Conservation (phyloP, 2,329 filamentous ascomycete genomes). For the Aspergillus quadricinctus region DNA sequence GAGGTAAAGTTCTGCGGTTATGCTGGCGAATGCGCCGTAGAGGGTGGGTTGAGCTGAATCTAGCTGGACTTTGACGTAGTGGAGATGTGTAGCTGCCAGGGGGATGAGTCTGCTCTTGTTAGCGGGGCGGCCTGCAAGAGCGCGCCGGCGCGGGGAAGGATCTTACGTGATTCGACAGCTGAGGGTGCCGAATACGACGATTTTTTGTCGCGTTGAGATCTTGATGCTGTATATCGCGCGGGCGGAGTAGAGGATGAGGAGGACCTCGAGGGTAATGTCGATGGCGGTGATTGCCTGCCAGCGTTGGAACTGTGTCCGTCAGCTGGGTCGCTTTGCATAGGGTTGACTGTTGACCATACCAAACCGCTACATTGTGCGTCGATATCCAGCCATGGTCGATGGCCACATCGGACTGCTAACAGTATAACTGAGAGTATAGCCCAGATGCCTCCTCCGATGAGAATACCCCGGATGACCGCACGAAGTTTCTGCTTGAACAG, state of each 20-base stretch:
- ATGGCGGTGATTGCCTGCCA: constrained; percentile 39
- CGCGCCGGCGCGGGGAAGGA: too few species aligned
- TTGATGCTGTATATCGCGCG: constrained; percentile 38
- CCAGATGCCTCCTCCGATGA: constrained; percentile 29
- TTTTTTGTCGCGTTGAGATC: constrained; percentile 35
- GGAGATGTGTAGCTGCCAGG: constrained; percentile 35
- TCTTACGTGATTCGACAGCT: constrained; percentile 40
- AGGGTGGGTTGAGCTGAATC: constrained; percentile 36
- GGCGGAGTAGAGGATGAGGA: constrained; percentile 34
- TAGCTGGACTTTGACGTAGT: constrained; percentile 30
- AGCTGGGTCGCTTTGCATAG: background rate
- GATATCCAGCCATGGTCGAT: constrained; percentile 32
- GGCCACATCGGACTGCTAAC: constrained; percentile 34
- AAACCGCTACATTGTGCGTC: constrained; percentile 25
- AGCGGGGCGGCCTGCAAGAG: background rate
- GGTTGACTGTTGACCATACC: constrained; percentile 20
- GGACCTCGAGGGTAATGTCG: constrained; percentile 39
- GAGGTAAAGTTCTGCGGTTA: constrained; percentile 41
- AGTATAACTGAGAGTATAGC: constrained; percentile 34
- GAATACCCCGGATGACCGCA: constrained; percentile 16
- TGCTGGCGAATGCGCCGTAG: constrained; percentile 29
- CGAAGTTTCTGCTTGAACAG: constrained; percentile 17
- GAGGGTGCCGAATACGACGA: constrained; percentile 38
- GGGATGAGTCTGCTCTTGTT: constrained; percentile 34
- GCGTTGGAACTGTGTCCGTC: constrained; percentile 26